Base-by-base conservation (phyloP, 768 basidiomycete genomes). In the Lactarius deliciosus region DNA sequence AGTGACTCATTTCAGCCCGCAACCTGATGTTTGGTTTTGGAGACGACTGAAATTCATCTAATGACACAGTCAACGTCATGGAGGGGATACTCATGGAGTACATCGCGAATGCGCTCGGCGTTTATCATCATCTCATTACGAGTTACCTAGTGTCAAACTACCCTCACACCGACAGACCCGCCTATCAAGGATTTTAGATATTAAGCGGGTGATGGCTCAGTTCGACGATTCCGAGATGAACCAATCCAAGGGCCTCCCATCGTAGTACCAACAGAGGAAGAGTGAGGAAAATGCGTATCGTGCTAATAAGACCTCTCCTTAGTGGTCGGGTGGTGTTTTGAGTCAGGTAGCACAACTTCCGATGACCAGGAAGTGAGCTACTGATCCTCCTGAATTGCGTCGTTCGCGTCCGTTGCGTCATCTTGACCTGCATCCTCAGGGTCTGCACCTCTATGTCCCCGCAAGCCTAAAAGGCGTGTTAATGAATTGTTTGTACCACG, bases 11-110 rank as follows among this genome's bases (percentile, higher is more conserved):
- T 61, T 71, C 47, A 93, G 93, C 95, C 65, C 86, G 88, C 71
- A 91, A 83, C 68, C 79, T 95, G 60, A 94, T 94, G 93, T 96
- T 94, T 73, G 94, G 92, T 34, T 97, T 96, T 76, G 94, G 94
- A 13, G 94, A 97, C 74, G 93, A 94, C 74, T 82, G 90, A 16
- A 91, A 92, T 70, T 92, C 94, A 1, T 89, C 92, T 3, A 89
- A 85, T 45, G 94, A 97, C 72, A 91, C 91, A 0, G 91, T 95
- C 32, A 89, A 86, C 69, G 90, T 96, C 45, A 91, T 96, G 92
- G 94, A 96, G 74, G 94, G 96, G 74, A 93, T 96, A 61, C 78
- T 96, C 60, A 85, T 94, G 53, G 93, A 95, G 75, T 95, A 92
- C 69, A 92, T 97, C 70, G 86, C 88, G 38, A 94, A 97, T 84